phyloP scores from a whole-genome alignment of 257 asterid species.

The Petunia secreta region DNA sequence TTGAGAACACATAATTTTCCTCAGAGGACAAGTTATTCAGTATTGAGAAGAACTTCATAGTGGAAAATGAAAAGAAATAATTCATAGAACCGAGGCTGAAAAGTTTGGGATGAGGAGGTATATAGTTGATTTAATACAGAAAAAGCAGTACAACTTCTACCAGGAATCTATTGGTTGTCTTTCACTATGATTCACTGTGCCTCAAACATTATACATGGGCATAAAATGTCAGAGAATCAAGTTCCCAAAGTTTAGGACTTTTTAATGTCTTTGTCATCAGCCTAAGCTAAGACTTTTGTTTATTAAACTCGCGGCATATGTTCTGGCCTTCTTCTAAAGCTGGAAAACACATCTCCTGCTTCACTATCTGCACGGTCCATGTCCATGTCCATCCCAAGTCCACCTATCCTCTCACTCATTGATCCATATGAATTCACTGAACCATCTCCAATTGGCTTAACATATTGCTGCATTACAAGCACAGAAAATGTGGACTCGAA shows the following conservation, averaged over 20 bases:
- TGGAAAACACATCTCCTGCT: slow-evolving; percentile 47
- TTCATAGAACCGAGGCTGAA: too few species aligned
- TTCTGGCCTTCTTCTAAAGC: slow-evolving; percentile 48
- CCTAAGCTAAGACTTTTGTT: background rate
- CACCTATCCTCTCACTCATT: slow-evolving; percentile 26
- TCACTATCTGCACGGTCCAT: slow-evolving; percentile 50
- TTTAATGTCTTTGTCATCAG: slow-evolving; percentile 1
- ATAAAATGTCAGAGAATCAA: background rate
- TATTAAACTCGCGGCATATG: slow-evolving; percentile 7
- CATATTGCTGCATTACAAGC: slow-evolving; percentile 78
- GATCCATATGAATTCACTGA: slow-evolving; percentile 46
- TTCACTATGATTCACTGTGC: background rate
- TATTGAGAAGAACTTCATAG: too few species aligned
- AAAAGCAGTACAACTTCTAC: background rate
- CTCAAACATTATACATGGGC: background rate
- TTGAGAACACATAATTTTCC: too few species aligned
- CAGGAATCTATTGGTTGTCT: background rate
- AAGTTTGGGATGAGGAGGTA: too few species aligned
- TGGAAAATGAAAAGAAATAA: too few species aligned
- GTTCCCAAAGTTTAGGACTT: background rate
- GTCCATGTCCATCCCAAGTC: slow-evolving; percentile 42
- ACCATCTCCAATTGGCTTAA: slow-evolving; percentile 38
- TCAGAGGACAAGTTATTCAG: too few species aligned
- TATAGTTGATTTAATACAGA: too few species aligned
- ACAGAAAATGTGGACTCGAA: slow-evolving; percentile 68